Percentiles rank a stretch among this genome's conserved stretches.
phyloP scores from a whole-genome alignment of 2,329 filamentous ascomycete species.

The Zarea fungicola region DNA sequence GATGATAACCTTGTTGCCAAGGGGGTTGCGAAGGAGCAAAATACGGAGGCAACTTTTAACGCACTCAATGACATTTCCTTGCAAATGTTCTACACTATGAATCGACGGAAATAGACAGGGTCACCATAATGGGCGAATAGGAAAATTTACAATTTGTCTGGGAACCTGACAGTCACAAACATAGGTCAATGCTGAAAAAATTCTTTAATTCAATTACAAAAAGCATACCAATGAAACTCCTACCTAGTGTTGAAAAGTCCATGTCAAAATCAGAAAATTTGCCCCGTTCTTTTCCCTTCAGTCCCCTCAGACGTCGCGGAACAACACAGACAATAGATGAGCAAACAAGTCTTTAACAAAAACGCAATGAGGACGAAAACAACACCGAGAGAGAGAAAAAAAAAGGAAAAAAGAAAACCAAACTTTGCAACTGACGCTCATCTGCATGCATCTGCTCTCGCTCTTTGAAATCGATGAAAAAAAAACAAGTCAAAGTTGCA shows the following conservation, averaged over 20 bases:
- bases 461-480: not conserved
- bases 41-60: not conserved
- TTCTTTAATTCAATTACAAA: conserved; percentile 13
- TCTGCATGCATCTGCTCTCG: not conserved
- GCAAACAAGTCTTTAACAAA: too few species aligned
- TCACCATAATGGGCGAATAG: not conserved
- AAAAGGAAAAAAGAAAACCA: not conserved
- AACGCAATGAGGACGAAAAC: conserved; percentile 9
- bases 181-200: not conserved
- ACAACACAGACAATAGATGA: too few species aligned
- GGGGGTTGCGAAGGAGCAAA: too few species aligned
- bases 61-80: conserved; percentile 1
- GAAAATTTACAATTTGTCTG: too few species aligned
- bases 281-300: not conserved
- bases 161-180: not conserved
- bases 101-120: too few species aligned
- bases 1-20: too few species aligned
- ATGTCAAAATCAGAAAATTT: conserved; percentile 10
- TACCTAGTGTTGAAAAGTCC: conserved; percentile 14
- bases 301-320: not conserved
- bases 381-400: not conserved
- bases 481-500: not conserved
- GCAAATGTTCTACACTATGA: not conserved
- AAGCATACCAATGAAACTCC: conserved; percentile 16
- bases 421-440: conserved; percentile 7